Conservation (phyloP, 305 asterid species). For the Euphrasia arctica region DNA sequence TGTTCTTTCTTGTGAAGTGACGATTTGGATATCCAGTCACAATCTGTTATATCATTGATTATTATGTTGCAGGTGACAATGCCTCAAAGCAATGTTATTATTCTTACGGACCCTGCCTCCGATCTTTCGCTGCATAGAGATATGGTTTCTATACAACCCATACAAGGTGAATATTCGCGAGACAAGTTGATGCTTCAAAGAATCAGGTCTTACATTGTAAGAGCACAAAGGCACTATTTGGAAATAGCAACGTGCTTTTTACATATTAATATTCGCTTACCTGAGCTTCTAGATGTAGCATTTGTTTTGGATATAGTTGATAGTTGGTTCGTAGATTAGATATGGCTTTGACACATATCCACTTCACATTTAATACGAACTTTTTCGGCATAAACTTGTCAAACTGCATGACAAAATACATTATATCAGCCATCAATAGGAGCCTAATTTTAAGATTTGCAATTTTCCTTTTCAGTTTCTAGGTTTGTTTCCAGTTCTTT, state of each 20-base stretch:
- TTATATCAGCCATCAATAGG: background rate
- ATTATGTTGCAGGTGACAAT: constrained; percentile 50
- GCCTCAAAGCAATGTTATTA: constrained; percentile 67
- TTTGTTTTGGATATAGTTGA: constrained; percentile 10
- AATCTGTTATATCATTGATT: constrained; percentile 17
- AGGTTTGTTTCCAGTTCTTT: background rate
- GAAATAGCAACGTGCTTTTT: constrained; percentile 30
- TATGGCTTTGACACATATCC: constrained; percentile 7
- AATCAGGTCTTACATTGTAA: constrained; percentile 99
- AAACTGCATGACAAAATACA: background rate
- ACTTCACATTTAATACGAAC: constrained; percentile 8
- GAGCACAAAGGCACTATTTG: constrained; percentile 46
- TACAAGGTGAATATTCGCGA: constrained; percentile 99
- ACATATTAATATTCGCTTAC: constrained; percentile 23
- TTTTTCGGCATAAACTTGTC: background rate
- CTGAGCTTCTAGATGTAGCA: constrained; percentile 19
- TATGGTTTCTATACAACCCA: constrained; percentile 60
- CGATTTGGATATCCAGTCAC: background rate
- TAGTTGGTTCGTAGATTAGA: constrained; percentile 3
- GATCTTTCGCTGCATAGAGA: constrained; percentile 65
- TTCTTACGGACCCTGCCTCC: constrained; percentile 78
- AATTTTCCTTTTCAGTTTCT: background rate
- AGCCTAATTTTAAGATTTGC: background rate
- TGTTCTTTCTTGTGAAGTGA: constrained; percentile 32
- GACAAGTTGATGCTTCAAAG: constrained; percentile 99